Conservation (phyloP, 441 rosid species). For the Syzygium malaccense region DNA sequence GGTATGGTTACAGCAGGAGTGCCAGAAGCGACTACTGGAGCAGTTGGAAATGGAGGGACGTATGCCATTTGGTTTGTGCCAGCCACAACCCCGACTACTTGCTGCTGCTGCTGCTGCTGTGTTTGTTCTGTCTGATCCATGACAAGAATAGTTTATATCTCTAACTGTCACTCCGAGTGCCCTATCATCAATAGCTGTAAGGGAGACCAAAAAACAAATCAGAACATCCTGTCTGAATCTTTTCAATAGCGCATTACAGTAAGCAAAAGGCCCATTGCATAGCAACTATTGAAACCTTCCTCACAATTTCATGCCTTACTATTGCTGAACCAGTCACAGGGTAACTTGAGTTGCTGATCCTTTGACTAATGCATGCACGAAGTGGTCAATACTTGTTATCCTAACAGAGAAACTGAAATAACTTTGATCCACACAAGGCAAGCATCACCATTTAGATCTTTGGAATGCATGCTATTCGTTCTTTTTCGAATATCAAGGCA, state of each 20-base stretch:
- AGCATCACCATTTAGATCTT: neutral
- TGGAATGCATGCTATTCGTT: neutral
- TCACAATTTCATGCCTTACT: neutral
- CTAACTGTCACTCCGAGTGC: neutral
- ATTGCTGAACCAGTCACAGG: neutral
- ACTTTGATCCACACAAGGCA: neutral
- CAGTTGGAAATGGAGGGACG: slow-evolving; percentile 32
- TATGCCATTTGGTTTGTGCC: slow-evolving; percentile 37
- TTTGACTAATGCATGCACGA: neutral
- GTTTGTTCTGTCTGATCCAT: slow-evolving; percentile 59
- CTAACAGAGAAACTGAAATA: neutral
- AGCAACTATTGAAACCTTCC: neutral
- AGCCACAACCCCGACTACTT: slow-evolving; percentile 33
- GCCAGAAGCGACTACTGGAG: slow-evolving; percentile 35
- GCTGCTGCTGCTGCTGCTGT: slow-evolving; percentile 27
- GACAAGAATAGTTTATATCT: neutral
- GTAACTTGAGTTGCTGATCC: neutral
- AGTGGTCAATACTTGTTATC: neutral
- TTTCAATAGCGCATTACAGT: neutral
- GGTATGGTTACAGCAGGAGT: slow-evolving; percentile 29
- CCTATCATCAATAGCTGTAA: neutral
- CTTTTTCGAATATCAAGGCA: neutral
- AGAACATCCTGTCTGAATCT: neutral
- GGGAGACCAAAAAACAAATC: neutral
- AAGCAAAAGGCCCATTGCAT: neutral